Evolutionary conservation across 352 stramenopile species (phyloP).

Genomic region (Elongisporangium prolatum): DNA sequence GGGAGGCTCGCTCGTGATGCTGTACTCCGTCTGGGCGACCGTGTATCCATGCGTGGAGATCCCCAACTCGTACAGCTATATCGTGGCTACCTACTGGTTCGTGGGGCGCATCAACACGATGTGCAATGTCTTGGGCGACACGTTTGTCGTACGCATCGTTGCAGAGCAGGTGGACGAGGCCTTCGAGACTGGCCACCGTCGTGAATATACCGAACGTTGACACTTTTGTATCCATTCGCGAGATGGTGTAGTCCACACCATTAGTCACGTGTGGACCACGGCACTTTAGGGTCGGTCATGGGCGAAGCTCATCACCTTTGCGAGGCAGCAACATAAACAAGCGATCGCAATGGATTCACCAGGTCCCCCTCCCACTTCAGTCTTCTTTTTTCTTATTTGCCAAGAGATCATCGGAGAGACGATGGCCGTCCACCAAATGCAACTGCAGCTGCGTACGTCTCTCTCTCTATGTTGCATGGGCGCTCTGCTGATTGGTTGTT

Average conservation of each 20-base stretch:
- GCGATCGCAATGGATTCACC: background rate
- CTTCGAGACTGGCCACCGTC: constrained; percentile 14
- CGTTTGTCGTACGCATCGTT: constrained; percentile 70
- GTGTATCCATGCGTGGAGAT: constrained; percentile 50
- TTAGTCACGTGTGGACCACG: background rate
- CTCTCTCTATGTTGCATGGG: background rate
- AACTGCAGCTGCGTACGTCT: constrained; percentile 41
- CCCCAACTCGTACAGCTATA: constrained; percentile 61
- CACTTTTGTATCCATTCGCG: background rate
- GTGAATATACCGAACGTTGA: background rate
- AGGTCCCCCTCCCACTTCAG: background rate
- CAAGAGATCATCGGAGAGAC: background rate
- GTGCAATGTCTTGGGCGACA: constrained; percentile 67
- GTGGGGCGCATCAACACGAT: constrained; percentile 64
- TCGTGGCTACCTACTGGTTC: constrained; percentile 73
- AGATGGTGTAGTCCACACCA: background rate
- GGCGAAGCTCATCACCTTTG: background rate
- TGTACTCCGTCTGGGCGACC: constrained; percentile 74
- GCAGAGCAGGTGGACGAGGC: constrained; percentile 70
- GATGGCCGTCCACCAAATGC: constrained; percentile 23
- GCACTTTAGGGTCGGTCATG: background rate
- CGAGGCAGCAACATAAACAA: background rate
- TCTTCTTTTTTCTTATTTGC: background rate
- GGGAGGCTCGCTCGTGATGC: constrained; percentile 63
- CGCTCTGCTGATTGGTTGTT: background rate